Evolutionary conservation across 176 grass and related monocot genomes (phyloP).

Genomic region (Carex scoparia): DNA sequence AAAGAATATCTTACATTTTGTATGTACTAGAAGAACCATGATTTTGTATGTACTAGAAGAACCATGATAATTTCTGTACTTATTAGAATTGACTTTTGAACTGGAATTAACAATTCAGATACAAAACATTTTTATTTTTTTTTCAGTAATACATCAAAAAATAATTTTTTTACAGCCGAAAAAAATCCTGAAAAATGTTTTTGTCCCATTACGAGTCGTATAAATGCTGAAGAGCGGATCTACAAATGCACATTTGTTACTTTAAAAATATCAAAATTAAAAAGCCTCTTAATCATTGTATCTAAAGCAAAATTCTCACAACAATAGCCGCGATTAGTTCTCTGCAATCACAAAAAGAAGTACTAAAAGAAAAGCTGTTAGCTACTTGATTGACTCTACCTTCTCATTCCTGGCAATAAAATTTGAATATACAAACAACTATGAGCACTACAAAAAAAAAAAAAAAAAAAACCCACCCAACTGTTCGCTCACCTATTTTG

Average conservation of each 20-base stretch:
- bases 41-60: too few species aligned
- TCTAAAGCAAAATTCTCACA: conserved; percentile 20
- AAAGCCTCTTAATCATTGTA: conserved; percentile 2
- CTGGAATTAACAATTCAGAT: too few species aligned
- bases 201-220: neutral
- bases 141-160: too few species aligned
- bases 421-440: conserved; percentile 20
- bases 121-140: too few species aligned
- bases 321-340: conserved; percentile 5
- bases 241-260: neutral
- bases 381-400: neutral
- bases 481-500: conserved; percentile 48
- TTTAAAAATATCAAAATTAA: neutral
- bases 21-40: too few species aligned
- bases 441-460: conserved; percentile 12
- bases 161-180: too few species aligned
- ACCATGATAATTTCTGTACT: too few species aligned
- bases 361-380: neutral
- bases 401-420: conserved; percentile 5
- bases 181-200: too few species aligned
- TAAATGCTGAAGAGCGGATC: neutral
- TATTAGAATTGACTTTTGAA: too few species aligned
- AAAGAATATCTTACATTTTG: too few species aligned
- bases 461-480: neutral
- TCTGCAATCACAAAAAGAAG: neutral